A percentile compares a stretch with the other conserved stretches of the same genome.
Evolutionary conservation across 2,329 filamentous ascomycete species (phyloP).

Genomic region (Laburnicola sp.): DNA sequence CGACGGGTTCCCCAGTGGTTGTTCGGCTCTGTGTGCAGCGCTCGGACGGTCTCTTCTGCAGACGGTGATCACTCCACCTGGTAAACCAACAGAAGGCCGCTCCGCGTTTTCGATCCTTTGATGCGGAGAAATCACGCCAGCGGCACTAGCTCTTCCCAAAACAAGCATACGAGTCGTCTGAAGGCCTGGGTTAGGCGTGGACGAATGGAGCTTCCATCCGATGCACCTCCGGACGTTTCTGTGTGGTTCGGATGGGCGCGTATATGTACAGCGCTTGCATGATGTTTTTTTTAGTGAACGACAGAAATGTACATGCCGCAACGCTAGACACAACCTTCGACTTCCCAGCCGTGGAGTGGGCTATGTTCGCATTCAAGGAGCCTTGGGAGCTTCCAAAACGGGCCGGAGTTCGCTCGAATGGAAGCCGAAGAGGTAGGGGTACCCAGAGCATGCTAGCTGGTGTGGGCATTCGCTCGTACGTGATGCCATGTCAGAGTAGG

Average conservation of each 20-base stretch:
- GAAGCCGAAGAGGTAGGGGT: slow-evolving; percentile 37
- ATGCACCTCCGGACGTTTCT: slow-evolving; percentile 17
- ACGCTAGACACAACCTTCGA: too few relatives aligned
- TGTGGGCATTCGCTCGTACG: too few relatives aligned
- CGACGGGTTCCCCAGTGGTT: too few relatives aligned
- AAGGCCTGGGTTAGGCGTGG: slow-evolving; percentile 15
- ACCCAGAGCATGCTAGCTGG: slow-evolving; percentile 22
- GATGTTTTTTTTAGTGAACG: background rate
- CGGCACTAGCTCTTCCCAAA: slow-evolving; percentile 14
- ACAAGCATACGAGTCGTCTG: slow-evolving; percentile 3
- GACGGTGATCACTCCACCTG: slow-evolving; percentile 18
- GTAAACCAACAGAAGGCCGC: slow-evolving; percentile 6
- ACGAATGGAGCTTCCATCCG: slow-evolving; percentile 37
- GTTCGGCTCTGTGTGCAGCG: too few relatives aligned
- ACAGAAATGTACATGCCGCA: background rate
- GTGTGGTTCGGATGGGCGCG: slow-evolving; percentile 23
- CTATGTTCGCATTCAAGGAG: background rate
- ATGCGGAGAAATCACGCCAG: slow-evolving; percentile 4
- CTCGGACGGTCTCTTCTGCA: too few relatives aligned
- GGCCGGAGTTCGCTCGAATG: slow-evolving; percentile 39
- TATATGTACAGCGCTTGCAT: background rate
- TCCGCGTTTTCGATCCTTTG: slow-evolving; percentile 3
- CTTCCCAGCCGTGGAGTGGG: background rate
- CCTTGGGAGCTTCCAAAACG: background rate
- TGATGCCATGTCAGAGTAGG: too few relatives aligned